Evolutionary conservation across 2,329 filamentous ascomycete genomes (phyloP), one percentile per base, ranked within the genome.

Genomic region (Fusarium sp.): DNA sequence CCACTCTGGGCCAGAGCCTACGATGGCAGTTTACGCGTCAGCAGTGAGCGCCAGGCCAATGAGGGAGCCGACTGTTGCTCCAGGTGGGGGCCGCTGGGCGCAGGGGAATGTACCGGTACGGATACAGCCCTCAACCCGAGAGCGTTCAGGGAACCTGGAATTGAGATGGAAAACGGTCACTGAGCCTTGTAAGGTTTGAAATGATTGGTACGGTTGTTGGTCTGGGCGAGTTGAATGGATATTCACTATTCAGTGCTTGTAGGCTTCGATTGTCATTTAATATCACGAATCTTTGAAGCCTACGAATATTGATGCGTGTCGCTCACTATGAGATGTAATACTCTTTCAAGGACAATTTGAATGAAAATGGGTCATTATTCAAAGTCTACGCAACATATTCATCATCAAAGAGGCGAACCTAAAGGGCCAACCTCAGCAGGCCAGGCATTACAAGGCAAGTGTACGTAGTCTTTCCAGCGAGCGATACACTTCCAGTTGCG

Each of bases 21-120:
- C 67, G 70, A 76, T 74, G 74, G 70, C 74, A 77, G 76, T 78
- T 78, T 79, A 79, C 78, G 78, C 78, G 78, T 80, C 78, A 80
- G 78, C 78, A 73, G 71, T 67, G 66, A 69, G 61, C 50, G 57
- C 52, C 44, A 62, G 59, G 44, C 78, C 78, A 79, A 79, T 79
- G 64, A 77, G 28, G 21, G 66, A 41, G 26, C 29, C 50, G 52
- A 29, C 44, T 46, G 53, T 35, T 31, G 58, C 50, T 54, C 37
- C 33, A 57, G 64, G 74, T 65, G 71, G 73, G 71, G 69, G 57
- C 63, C 44, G 41, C 66, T 74, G 69, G 71, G 72, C 66, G 73
- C 74, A 74, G 66, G 69, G 57, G 54, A 29, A 66, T 57, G 74
- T 76, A 76, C 66, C 44, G 60, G 69, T 75, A 76, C n/a, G n/a